Evolutionary conservation across 805 yeast genomes (phyloP), one percentile per base, ranked within the genome.

Genomic region (Lachancea sp.): DNA sequence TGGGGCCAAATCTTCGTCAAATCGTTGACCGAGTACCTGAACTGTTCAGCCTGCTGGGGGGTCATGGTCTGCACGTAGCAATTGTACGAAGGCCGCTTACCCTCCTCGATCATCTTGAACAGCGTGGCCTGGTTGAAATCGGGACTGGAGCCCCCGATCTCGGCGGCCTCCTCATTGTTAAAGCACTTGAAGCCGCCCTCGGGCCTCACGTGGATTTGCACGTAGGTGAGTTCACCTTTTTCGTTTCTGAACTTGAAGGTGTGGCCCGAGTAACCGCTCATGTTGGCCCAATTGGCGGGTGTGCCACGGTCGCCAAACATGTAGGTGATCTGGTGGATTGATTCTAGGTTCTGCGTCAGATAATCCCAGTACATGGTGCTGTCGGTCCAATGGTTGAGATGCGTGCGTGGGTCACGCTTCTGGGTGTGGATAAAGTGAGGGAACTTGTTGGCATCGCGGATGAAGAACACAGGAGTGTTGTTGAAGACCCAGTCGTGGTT

Each of bases 1-100:
- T 87, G 94, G 25, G 96, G 87, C 96, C 96, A 87, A 41, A 84
- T 83, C 70, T 88, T 87, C 50, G 96, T 86, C 62, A 86, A 72
- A 65, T 86, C 96, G 59, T 83, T 85, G 38, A 87, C 85, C 7
- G 89, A 81, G 67, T 82, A 85, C 57, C 80, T 80, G 39, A 75
- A 76, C 47, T 76, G 66, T 62, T 80, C 76, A 42, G 94, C 89
- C 66, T 86, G 80, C 53, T 79, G 83, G 45, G 75, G 74, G 34
- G 95, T 82, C 83, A 78, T 78, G 22, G 76, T 71, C 63, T 77
- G 83, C 18, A 76, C 71, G 55, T 73, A 77, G 40, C 64, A 64
- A 2, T 75, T 70, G 67, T 70, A 78, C 31, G 68, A 59, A 29
- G 81, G 80, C 50, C 45, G 63, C 40, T 76, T 67, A 29, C 75